These are phyloP conservation scores for Balakata baccata DNA, from an alignment of 345 rosid genomes.

Conservation along the genomic window DNA sequence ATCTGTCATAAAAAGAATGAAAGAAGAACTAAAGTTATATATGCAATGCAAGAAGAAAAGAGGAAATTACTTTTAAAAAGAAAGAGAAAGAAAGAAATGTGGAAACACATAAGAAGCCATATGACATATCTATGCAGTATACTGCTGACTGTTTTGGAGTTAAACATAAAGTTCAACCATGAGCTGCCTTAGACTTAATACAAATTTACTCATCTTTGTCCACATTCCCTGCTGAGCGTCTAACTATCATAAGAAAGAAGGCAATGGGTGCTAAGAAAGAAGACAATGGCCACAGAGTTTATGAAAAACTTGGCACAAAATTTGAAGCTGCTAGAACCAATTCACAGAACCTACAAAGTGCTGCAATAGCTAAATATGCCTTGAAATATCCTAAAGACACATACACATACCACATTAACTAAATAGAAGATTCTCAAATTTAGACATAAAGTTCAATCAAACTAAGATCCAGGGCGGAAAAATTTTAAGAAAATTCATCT, in stretches of 20 bases:
- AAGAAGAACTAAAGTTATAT: neutral
- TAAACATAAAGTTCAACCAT: neutral
- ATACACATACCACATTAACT: neutral
- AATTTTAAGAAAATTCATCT: neutral
- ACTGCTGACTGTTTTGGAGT: neutral
- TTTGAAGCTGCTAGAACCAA: neutral
- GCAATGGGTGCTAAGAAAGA: neutral
- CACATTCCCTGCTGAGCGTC: neutral
- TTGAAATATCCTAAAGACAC: neutral
- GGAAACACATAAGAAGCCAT: neutral
- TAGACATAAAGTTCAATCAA: neutral
- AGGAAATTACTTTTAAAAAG: neutral
- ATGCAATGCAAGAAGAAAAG: neutral
- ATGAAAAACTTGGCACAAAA: neutral
- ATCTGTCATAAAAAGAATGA: conserved; percentile 40
- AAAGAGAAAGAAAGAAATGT: neutral
- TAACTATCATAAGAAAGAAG: too few species aligned
- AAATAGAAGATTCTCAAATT: neutral
- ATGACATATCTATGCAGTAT: neutral
- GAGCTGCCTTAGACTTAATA: neutral
- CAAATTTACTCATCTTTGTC: neutral
- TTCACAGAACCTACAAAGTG: too few species aligned
- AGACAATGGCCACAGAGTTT: neutral
- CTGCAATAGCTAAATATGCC: neutral
- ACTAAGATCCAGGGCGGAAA: neutral